Evolutionary conservation across 163 green algal species (phyloP), one percentile per base, ranked within the genome.

Genomic region (Scenedesmus sp.): DNA sequence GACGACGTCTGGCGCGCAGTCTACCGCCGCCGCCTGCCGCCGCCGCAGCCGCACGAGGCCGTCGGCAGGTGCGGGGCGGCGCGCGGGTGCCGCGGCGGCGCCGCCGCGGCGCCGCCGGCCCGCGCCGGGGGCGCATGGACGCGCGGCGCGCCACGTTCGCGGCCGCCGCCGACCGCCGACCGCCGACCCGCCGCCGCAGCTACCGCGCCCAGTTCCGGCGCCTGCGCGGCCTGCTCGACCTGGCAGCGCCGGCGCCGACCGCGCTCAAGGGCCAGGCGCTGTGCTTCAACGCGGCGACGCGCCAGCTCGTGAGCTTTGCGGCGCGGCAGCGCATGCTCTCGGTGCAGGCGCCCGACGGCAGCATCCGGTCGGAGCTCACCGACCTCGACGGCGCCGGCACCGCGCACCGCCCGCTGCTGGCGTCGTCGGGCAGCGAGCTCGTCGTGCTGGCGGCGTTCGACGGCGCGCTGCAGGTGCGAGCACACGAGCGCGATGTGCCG

Each of bases 361-460:
- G 6, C 18, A 44, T 75, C 1, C 54, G 63, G 3, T 53, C 34
- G 0, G 69, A 50, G 39, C 28, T 75, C 1, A 18, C 22, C 2
- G 50, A 65, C 11, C 50, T 62, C 20, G n/a, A 44, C 10, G 73
- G 60, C 20, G 60, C 28, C 15, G 74, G 42, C 4, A 50, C 74
- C 9, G 62, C 62, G 44, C 33, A 65, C 39, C 53, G 44, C 24
- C 62, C 74, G 9, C 34, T 75, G 24, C 51, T 81, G 50, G 63
- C 63, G 1, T 66, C 63, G 1, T 47, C 36, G 10, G 39, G 62
- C 24, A 66, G 39, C 22, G 28, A 69, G 14, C 31, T 81, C 34
- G 74, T 81, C n/a, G 63, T 75, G 26, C 74, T 81, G 7, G 56
- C 63, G 33, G 62, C 74, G 2, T 65, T 65, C 50, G 74, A 81